Evolutionary conservation across 2,329 filamentous ascomycete genomes (phyloP), one percentile per base, ranked within the genome.

Genomic region (Fusarium floridanum): DNA sequence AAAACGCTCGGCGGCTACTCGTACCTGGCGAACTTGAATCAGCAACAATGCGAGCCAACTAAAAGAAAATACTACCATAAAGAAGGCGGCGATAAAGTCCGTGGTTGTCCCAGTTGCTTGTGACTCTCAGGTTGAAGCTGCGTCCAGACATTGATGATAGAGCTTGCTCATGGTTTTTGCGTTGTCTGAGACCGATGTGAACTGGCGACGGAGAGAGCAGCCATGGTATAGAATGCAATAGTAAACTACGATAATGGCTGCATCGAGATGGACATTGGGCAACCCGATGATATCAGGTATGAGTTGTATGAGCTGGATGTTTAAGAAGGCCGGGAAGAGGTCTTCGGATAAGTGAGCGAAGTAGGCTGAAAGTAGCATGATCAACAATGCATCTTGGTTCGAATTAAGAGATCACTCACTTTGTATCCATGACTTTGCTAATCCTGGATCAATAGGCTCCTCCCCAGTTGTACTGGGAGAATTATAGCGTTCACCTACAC

Each of bases 261-360:
- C 32, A 37, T 59, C 55, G 6, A 59, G n/a, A 59, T 59, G 55
- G 12, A 59, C 55, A 37, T 59, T 37, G 20, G 55, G 55, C 29
- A 59, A 14, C 34, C 55, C 55, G 32, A 59, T 11, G 55, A 59
- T 37, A 37, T 59, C 55, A 32, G 55, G 55, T 34, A 59, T 59
- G 29, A 59, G 29, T 16, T 39, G 29, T 34, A 59, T 37, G 14
- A 39, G 55, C 4, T 59, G 55, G 9, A 59, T 5, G 12, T 59
- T 59, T 34, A 59, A 22, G 1, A 59, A 24, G 7, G n/a, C 27
- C 4, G 34, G 55, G 14, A 39, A 59, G 6, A 39, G 22, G 14
- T 59, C 55, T 24, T 39, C 32, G 12, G 34, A 59, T 14, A 59
- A 17, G 32, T 59, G 55, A n/a, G 55, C 20, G 20, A 59, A 59